Percentiles rank a stretch among this genome's conserved stretches.
Conservation (phyloP, 768 basidiomycete species). For the Leccinum arenicola region DNA sequence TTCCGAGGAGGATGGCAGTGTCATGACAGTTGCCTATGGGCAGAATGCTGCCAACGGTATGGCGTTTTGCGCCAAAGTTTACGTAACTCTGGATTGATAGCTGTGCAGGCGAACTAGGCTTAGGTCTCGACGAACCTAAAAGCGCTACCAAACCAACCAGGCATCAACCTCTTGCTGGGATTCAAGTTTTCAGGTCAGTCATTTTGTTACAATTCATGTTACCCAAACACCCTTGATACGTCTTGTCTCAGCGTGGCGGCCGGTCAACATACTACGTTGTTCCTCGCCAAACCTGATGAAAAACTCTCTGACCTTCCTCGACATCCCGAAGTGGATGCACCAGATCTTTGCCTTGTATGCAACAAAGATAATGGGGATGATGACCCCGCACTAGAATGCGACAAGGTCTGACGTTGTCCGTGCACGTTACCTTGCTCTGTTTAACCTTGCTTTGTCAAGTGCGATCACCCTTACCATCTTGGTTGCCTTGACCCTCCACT, state of each 20-base stretch:
- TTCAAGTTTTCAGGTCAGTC: constrained; percentile 69
- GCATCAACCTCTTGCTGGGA: constrained; percentile 66
- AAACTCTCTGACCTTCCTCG: constrained; percentile 76
- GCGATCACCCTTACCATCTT: constrained; percentile 86
- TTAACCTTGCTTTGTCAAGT: constrained; percentile 43
- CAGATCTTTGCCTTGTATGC: constrained; percentile 71
- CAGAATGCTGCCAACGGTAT: constrained; percentile 83
- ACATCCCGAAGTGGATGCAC: constrained; percentile 75
- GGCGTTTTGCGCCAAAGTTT: constrained; percentile 1
- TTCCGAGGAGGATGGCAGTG: constrained; percentile 67
- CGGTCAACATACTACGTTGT: constrained; percentile 82
- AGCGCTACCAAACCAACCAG: constrained; percentile 81
- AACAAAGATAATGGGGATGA: constrained; percentile 67
- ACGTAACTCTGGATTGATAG: not conserved
- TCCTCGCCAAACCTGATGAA: constrained; percentile 75
- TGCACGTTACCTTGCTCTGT: not conserved
- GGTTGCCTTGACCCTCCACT: constrained; percentile 80
- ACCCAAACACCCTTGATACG: not conserved
- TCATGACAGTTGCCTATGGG: constrained; percentile 85
- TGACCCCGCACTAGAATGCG: constrained; percentile 79
- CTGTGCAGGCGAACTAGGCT: constrained; percentile 69
- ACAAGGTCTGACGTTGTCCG: constrained; percentile 57
- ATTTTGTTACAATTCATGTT: constrained; percentile 32
- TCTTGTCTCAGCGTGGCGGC: constrained; percentile 61
- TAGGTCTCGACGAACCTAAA: constrained; percentile 79